Conservation (phyloP, 192 early-diverging fungal species). For the Obelidium mucronatum region DNA sequence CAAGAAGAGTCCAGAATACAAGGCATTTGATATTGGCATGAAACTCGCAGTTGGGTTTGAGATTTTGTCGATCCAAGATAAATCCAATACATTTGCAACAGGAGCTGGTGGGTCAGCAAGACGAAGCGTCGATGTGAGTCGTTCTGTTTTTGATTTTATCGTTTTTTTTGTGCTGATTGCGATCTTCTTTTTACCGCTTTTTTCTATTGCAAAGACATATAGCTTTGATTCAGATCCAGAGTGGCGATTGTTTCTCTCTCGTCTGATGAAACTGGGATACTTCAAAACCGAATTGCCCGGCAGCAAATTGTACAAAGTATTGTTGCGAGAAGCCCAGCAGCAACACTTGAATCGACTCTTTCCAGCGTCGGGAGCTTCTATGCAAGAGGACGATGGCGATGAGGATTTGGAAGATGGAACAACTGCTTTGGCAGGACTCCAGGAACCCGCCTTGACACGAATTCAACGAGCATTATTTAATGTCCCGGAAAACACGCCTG, state of each 20-base stretch:
- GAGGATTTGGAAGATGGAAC: conserved; percentile 8
- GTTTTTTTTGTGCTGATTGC: too few species aligned
- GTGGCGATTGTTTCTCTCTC: conserved; percentile 58
- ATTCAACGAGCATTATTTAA: conserved; percentile 26
- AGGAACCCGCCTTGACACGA: conserved; percentile 2
- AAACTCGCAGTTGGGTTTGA: conserved; percentile 94
- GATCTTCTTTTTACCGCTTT: conserved; percentile 45
- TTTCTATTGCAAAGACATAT: conserved; percentile 30
- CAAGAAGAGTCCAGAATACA: conserved; percentile 52
- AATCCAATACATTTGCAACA: neutral
- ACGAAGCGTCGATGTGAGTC: conserved; percentile 7
- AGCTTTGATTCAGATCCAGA: conserved; percentile 57
- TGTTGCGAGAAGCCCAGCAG: conserved; percentile 61
- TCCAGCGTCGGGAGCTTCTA: neutral
- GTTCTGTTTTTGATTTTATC: neutral
- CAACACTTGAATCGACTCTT: conserved; percentile 56
- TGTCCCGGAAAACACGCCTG: conserved; percentile 24
- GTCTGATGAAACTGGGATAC: conserved; percentile 60
- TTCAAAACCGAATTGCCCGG: conserved; percentile 67
- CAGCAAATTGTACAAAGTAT: conserved; percentile 62
- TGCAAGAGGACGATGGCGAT: conserved; percentile 2
- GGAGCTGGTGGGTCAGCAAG: too few species aligned
- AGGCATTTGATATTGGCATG: conserved; percentile 83
- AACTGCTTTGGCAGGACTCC: conserved; percentile 48
- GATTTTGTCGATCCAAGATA: conserved; percentile 40